Base-by-base conservation (phyloP, 2,329 filamentous ascomycete species). In the Cordyceps fumosorosea region DNA sequence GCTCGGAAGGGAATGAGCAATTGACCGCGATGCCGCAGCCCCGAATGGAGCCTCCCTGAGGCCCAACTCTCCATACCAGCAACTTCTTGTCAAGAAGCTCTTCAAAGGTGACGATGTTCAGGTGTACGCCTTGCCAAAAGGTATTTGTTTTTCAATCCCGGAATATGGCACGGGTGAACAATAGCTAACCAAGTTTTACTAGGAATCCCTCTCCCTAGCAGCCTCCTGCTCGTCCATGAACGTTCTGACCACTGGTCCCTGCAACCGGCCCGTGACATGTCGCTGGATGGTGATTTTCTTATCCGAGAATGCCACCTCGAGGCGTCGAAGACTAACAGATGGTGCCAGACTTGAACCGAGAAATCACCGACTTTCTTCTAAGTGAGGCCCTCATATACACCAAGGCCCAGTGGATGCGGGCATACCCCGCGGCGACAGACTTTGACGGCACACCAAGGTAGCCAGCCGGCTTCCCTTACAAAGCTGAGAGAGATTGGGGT, bases 11-110 rank as follows among this genome's bases (percentile, higher is more conserved):
- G 29, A 7, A 29, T 29, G 29, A 7, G 29, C 18, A 5, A 5
- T 32, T 44, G 22, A 51, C 44, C 18, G 32, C 11, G 16, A 22
- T n/a, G n/a, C n/a, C 12, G 12, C 11, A 68, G 67, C 67, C 3
- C 67, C 67, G 5, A 69, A 69, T 48, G 67, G 67, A 11, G 66
- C 65, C 18, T 68, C 66, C 2, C 62, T 69, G 65, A 60, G 65
- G 18, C 65, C 66, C 0, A 63, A 66, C 32, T 67, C 66, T 3
- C 63, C 50, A 18, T 67, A 68, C 22, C 67, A 68, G 29, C 66
- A 66, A 18, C 57, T 44, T 3, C 62, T 68, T 1, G 62, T 68
- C 6, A 52, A 62, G 18, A n/a, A 52, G n/a, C 47, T 59, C 11
- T 67, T 65, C 52, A 56, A 44, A 22, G 66, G 66, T 3, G 7